Percentiles rank a stretch among this genome's conserved stretches.
These are phyloP conservation scores for Plasmodium vivax DNA, from an alignment of 169 alveolate species.

Conservation along the genomic window DNA sequence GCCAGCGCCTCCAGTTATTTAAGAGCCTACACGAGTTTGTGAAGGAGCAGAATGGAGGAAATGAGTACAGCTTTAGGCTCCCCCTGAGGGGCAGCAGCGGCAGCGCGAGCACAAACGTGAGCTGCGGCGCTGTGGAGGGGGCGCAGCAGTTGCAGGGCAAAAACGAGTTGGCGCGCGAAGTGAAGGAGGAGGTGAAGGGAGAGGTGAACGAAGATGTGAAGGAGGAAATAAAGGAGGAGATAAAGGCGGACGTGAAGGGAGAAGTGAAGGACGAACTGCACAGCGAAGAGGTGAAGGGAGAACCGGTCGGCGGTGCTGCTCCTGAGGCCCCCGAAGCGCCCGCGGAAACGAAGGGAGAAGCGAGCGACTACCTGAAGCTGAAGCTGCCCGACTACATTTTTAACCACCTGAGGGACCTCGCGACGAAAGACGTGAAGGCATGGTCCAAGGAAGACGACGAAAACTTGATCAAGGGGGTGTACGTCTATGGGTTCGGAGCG, in stretches of 20 bases:
- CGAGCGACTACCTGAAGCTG: conserved; percentile 71
- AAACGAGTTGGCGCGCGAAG: not conserved
- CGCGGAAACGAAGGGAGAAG: conserved; percentile 16
- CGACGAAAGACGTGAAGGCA: conserved; percentile 83
- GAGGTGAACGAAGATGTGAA: not conserved
- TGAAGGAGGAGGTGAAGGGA: not conserved
- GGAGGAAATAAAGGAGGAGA: not conserved
- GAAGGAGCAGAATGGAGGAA: conserved; percentile 80
- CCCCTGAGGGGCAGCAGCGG: conserved; percentile 50
- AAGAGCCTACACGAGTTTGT: conserved; percentile 74
- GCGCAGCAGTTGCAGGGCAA: not conserved
- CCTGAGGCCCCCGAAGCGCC: not conserved
- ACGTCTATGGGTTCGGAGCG: conserved; percentile 90
- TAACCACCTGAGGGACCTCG: conserved; percentile 75
- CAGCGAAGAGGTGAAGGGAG: conserved; percentile 3
- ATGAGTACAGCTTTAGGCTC: conserved; percentile 82
- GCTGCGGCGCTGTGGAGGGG: not conserved
- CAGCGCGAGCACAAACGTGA: not conserved
- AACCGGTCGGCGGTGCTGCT: not conserved
- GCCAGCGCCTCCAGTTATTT: conserved; percentile 76
- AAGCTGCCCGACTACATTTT: conserved; percentile 80
- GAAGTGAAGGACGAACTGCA: not conserved
- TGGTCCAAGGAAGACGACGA: conserved; percentile 86
- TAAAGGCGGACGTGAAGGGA: not conserved
- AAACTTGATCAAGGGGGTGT: conserved; percentile 87